These are phyloP conservation scores for Cephaloascus albidus DNA, from an alignment of 805 yeast genomes.

Conservation along the genomic window DNA sequence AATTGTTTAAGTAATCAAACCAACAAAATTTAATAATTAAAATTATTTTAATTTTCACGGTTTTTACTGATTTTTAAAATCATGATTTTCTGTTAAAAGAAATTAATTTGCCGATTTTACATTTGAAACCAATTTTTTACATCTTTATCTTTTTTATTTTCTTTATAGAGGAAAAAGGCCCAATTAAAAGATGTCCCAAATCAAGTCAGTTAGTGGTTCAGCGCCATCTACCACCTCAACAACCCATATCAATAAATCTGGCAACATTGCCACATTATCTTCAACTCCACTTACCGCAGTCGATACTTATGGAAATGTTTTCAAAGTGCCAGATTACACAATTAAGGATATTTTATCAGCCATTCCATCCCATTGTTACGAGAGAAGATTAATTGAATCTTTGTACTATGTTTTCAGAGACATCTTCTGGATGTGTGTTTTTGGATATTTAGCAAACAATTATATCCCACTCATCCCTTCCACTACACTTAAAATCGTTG, in stretches of 20 bases:
- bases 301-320: slow-evolving; percentile 48
- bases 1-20: no score
- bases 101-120: no score
- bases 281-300: slow-evolving; percentile 31
- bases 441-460: slow-evolving; percentile 32
- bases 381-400: slow-evolving; percentile 40
- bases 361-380: slow-evolving; percentile 54
- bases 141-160: no score
- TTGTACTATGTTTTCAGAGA: slow-evolving; percentile 46
- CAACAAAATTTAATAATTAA: no score
- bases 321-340: slow-evolving; percentile 53
- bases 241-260: slow-evolving; percentile 18
- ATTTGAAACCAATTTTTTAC: no score
- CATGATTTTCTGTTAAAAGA: no score
- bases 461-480: slow-evolving; percentile 32
- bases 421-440: slow-evolving; percentile 29
- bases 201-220: background rate
- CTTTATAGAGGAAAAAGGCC: no score
- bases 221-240: background rate
- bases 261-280: slow-evolving; percentile 32
- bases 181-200: slow-evolving; percentile 1
- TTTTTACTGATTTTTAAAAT: no score
- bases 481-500: slow-evolving; percentile 21
- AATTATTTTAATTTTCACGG: no score
- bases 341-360: slow-evolving; percentile 48